phyloP scores from a whole-genome alignment of 257 asterid species.

The Scutellaria baicalensis region DNA sequence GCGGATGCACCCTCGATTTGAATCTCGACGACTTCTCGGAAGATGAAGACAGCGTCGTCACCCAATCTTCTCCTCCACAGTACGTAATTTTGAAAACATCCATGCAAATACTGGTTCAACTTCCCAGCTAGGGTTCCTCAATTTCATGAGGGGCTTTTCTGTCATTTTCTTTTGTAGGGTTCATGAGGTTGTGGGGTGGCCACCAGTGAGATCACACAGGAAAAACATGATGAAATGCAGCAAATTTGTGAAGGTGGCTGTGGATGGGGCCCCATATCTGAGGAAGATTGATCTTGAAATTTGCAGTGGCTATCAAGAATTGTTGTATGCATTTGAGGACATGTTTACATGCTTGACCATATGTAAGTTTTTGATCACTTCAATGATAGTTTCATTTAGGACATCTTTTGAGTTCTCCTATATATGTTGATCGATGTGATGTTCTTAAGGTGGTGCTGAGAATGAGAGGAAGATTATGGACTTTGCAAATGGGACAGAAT shows the following conservation, averaged over 20 bases:
- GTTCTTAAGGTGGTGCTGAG: slow-evolving; percentile 30
- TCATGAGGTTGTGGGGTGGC: slow-evolving; percentile 78
- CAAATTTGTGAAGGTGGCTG: slow-evolving; percentile 72
- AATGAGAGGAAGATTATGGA: slow-evolving; percentile 45
- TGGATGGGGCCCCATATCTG: slow-evolving; percentile 73
- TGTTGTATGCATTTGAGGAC: slow-evolving; percentile 43
- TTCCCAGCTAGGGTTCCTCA: background rate
- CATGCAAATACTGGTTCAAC: slow-evolving; percentile 9
- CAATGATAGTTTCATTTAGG: background rate
- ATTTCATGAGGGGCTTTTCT: background rate
- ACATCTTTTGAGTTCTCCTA: background rate
- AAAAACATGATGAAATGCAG: slow-evolving; percentile 39
- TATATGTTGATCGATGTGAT: too few species aligned
- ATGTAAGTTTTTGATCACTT: slow-evolving; percentile 26
- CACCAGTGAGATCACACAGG: slow-evolving; percentile 61
- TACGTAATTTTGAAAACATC: slow-evolving; percentile 20
- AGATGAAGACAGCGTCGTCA: slow-evolving; percentile 15
- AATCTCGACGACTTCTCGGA: slow-evolving; percentile 14
- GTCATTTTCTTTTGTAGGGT: slow-evolving; percentile 20
- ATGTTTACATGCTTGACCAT: slow-evolving; percentile 58
- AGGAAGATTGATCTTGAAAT: slow-evolving; percentile 59
- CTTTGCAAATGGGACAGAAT: slow-evolving; percentile 36
- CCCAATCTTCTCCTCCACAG: slow-evolving; percentile 36
- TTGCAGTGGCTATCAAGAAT: slow-evolving; percentile 38
- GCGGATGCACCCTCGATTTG: slow-evolving; percentile 23